Evolutionary conservation across 2,329 filamentous ascomycete species (phyloP).

Genomic region (Pseudogymnoascus sp.): DNA sequence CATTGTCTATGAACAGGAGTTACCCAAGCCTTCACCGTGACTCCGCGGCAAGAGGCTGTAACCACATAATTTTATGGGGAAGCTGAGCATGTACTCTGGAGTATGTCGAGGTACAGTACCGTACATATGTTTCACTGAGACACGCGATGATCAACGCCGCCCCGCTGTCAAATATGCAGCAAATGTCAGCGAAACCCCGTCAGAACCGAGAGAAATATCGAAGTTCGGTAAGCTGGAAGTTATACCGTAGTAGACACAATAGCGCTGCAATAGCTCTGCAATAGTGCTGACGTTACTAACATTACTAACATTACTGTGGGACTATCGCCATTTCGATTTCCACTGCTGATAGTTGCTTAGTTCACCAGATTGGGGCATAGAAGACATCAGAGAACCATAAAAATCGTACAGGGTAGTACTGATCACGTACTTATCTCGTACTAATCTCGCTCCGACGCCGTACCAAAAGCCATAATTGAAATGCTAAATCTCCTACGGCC

Average conservation of each 20-base stretch:
- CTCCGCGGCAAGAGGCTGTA: neutral
- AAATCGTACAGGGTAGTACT: neutral
- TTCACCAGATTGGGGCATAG: neutral
- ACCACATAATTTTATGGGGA: neutral
- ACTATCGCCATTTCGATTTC: neutral
- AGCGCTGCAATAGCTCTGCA: neutral
- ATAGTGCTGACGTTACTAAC: neutral
- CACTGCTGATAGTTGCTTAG: neutral
- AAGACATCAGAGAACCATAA: too few relatives aligned
- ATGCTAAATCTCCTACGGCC: constrained; percentile 2
- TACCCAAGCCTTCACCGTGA: neutral
- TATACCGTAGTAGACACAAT: neutral
- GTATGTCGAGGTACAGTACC: neutral
- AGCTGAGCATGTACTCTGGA: neutral
- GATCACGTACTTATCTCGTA: neutral
- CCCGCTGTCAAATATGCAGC: neutral
- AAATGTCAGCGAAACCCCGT: neutral
- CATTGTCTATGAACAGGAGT: neutral
- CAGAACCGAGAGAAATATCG: neutral
- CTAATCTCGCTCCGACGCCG: neutral
- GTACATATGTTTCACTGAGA: neutral
- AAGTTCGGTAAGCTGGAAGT: neutral
- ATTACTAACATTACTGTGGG: neutral
- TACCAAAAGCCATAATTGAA: neutral
- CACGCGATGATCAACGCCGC: neutral